Evolutionary conservation across 2,329 filamentous ascomycete genomes (phyloP).

Genomic region (Diaporthe ilicicola): DNA sequence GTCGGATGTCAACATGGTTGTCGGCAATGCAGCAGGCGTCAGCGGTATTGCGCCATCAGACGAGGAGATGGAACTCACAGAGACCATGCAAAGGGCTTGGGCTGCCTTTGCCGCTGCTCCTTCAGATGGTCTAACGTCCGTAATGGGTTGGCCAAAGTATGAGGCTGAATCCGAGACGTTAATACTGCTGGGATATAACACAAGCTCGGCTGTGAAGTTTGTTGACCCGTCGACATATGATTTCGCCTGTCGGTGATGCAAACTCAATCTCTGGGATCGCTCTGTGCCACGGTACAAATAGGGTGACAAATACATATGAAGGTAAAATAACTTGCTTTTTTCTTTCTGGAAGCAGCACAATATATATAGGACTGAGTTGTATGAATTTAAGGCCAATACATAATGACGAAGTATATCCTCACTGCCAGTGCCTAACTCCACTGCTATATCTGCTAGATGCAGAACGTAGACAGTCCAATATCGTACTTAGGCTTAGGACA

Average conservation of each 20-base stretch:
- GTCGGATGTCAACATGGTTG: not conserved
- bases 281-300: no score
- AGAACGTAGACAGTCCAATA: no score
- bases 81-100: slow-evolving; percentile 19
- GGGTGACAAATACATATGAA: no score
- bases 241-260: not conserved
- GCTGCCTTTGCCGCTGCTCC: slow-evolving; percentile 24
- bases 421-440: no score
- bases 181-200: slow-evolving; percentile 13
- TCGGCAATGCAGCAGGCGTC: slow-evolving; percentile 2
- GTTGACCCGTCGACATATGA: not conserved
- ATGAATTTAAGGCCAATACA: no score
- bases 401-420: no score
- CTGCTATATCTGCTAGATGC: no score
- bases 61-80: not conserved
- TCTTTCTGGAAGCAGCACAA: no score
- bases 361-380: no score
- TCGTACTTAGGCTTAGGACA: no score
- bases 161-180: not conserved
- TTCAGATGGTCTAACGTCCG: not conserved
- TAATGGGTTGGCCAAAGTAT: slow-evolving; percentile 21
- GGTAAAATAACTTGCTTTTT: no score
- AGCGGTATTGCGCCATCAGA: not conserved
- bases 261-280: not conserved
- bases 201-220: not conserved